phyloP scores from a whole-genome alignment of 805 yeast species.

The Candida morakotiae region DNA sequence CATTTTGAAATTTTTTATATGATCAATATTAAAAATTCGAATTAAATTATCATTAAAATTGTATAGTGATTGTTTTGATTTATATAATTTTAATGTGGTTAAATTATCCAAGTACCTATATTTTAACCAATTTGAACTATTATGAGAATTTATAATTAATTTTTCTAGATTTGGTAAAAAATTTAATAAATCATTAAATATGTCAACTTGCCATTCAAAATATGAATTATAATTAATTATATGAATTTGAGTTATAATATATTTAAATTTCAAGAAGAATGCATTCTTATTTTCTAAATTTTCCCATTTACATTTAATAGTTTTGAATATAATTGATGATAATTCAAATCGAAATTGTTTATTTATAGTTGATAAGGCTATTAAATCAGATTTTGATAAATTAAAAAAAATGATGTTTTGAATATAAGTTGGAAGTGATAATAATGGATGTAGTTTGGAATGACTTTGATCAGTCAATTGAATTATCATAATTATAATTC shows the following conservation, averaged over 20 bases:
- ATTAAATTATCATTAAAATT: too few relatives aligned
- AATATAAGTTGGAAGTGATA: not conserved
- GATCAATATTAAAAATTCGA: conserved; percentile 40
- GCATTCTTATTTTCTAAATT: conserved; percentile 12
- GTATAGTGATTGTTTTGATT: conserved; percentile 7
- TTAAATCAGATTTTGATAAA: conserved; percentile 8
- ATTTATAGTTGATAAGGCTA: conserved; percentile 14
- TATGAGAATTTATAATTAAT: conserved; percentile 27
- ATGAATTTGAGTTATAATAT: conserved; percentile 20
- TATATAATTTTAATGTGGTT: conserved; percentile 21
- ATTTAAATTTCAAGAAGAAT: conserved; percentile 9
- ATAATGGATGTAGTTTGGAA: not conserved
- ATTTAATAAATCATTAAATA: conserved; percentile 17
- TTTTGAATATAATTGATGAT: conserved; percentile 14
- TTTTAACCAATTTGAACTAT: conserved; percentile 40
- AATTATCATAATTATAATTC: not conserved
- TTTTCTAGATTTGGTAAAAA: conserved; percentile 19
- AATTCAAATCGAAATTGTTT: conserved; percentile 16
- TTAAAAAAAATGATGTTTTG: conserved; percentile 2
- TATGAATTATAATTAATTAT: conserved; percentile 27
- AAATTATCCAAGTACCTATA: conserved; percentile 22
- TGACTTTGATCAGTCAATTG: not conserved
- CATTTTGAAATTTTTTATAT: conserved; percentile 32
- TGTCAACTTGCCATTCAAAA: conserved; percentile 35
- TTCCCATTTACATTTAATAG: conserved; percentile 24